phyloP scores from a whole-genome alignment of 2,329 filamentous ascomycete species.

The Verticillium dahliae region DNA sequence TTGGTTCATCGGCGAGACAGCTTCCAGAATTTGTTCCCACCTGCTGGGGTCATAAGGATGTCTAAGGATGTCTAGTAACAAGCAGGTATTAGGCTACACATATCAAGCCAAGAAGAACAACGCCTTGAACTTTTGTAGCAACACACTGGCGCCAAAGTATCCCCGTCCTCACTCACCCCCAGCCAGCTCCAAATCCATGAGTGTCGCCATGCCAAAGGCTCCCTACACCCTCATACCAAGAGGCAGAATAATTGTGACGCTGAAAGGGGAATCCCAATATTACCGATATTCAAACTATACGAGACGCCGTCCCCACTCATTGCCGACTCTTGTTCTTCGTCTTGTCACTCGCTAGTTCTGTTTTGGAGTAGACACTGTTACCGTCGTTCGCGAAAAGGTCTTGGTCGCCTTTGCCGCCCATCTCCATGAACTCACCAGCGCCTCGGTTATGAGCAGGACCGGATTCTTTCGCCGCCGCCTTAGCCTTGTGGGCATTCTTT shows the following conservation, averaged over 20 bases:
- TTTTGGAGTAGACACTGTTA: conserved; percentile 40
- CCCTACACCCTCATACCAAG: neutral
- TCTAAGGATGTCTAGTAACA: neutral
- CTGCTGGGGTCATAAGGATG: neutral
- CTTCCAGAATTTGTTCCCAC: neutral
- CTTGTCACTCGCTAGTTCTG: conserved; percentile 26
- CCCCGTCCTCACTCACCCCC: neutral
- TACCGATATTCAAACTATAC: neutral
- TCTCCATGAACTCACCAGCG: conserved; percentile 70
- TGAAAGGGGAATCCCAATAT: neutral
- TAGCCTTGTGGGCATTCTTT: conserved; percentile 48
- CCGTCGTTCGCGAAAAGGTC: conserved; percentile 63
- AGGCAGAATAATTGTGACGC: conserved; percentile 14
- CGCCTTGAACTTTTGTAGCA: neutral
- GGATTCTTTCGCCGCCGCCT: conserved; percentile 46
- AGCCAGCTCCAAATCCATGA: neutral
- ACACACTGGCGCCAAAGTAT: neutral
- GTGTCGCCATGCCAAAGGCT: neutral
- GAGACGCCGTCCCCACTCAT: neutral
- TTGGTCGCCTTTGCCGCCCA: conserved; percentile 84
- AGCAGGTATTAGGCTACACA: neutral
- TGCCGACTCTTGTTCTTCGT: conserved; percentile 17
- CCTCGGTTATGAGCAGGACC: conserved; percentile 62
- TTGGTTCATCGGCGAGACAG: neutral
- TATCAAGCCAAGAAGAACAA: neutral